phyloP scores from a whole-genome alignment of 176 grass and related monocot species.

The Cocos nucifera region DNA sequence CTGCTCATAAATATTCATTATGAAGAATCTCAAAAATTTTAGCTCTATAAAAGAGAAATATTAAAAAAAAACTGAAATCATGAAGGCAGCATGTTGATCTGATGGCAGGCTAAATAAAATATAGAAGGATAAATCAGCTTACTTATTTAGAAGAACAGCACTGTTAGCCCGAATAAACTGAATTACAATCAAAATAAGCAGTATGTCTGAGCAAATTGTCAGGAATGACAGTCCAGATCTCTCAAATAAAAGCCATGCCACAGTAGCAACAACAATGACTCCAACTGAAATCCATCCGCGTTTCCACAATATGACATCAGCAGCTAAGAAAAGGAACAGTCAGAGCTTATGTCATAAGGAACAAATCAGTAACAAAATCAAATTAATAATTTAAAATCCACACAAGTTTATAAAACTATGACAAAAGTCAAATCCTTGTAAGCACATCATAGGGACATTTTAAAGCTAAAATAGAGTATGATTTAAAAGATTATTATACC shows the following conservation, averaged over 20 bases:
- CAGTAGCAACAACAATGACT: conserved; percentile 54
- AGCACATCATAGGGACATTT: no score
- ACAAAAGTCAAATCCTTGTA: no score
- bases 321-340: conserved; percentile 42
- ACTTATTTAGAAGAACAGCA: conserved; percentile 60
- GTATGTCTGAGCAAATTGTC: conserved; percentile 79
- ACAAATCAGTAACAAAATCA: background rate
- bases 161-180: conserved; percentile 56
- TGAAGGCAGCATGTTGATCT: no score
- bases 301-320: conserved; percentile 94
- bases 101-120: background rate
- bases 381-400: background rate
- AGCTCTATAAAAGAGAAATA: background rate
- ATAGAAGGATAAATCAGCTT: conserved; percentile 15
- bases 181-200: conserved; percentile 69
- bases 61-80: no score
- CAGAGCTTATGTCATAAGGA: background rate
- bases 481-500: no score
- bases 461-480: no score
- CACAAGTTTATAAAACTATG: background rate
- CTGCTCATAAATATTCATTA: conserved; percentile 23
- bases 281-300: conserved; percentile 37
- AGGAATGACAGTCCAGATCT: conserved; percentile 83
- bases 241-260: conserved; percentile 81
- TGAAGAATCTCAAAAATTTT: background rate